phyloP scores from a whole-genome alignment of 1,284 basidiomycete species.

The Fomitopsis pinicola region DNA sequence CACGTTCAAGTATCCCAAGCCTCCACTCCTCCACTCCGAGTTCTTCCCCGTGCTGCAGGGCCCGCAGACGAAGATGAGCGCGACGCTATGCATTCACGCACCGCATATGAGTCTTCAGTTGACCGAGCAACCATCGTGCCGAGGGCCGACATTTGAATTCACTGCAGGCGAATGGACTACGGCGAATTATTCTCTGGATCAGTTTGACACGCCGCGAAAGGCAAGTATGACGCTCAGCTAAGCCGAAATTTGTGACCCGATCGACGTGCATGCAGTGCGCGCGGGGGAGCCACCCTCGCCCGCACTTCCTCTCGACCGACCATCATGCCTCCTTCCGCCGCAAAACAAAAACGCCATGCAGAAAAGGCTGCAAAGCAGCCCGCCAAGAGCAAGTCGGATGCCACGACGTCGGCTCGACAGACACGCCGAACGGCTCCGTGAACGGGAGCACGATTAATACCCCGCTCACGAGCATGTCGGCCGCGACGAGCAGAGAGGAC shows the following conservation, averaged over 20 bases:
- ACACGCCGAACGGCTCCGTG: constrained; percentile 64
- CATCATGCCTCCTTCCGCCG: constrained; percentile 70
- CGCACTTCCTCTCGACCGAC: constrained; percentile 3
- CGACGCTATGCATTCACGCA: background rate
- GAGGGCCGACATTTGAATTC: background rate
- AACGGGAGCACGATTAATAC: constrained; percentile 60
- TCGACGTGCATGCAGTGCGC: constrained; percentile 9
- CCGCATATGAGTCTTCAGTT: background rate
- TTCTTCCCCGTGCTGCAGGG: no score
- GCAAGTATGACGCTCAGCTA: constrained; percentile 15
- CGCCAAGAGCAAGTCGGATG: constrained; percentile 39
- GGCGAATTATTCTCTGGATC: background rate
- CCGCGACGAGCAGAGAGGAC: constrained; percentile 73
- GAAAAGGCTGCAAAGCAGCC: constrained; percentile 84
- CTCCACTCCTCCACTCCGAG: no score
- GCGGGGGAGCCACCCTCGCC: background rate
- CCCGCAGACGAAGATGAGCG: no score
- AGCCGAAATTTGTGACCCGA: constrained; percentile 21
- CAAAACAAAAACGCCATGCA: constrained; percentile 83
- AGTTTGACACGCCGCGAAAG: background rate
- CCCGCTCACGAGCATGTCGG: constrained; percentile 74
- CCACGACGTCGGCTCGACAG: constrained; percentile 39
- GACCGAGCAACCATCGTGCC: background rate
- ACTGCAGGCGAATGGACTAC: background rate
- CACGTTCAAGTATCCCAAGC: no score